Evolutionary conservation across 75 land plant species (phyloP), one percentile per base, ranked within the genome.

Genomic region (Pinus taeda): DNA sequence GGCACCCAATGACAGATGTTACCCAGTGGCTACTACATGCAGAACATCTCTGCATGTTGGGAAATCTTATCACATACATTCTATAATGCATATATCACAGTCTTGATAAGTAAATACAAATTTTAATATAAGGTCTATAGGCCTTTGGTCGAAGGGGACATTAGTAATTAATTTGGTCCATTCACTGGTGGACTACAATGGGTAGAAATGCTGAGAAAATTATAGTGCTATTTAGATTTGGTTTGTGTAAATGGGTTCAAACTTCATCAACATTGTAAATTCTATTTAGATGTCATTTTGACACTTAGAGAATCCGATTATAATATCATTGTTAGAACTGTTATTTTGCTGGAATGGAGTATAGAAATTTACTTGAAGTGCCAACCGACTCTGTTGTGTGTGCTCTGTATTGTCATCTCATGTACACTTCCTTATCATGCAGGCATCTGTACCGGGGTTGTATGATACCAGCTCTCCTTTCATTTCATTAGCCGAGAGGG

Each of bases 401-500:
- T 69, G 73, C 4, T 36, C 30, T 42, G 39, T 18, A 76, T 24
- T 74, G 26, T 17, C 6, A 20, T 69, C 56, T 66, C 20, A 70
- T 77, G 29, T 71, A 55, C 22, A 22, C 26, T 67, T 15, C 18
- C 15, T 71, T 69, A 39, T 59, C 29, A 17, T 75, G 58, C 87
- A 86, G 88, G 78, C 57, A 42, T 73, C 82, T 45, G 61, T 79
- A 63, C 74, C 82, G 1, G 82, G 79, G 49, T 71, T 78, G 20
- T 66, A 80, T 64, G 88, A 86, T 6, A 65, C 87, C 45, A 71
- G 77, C 61, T 76, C 87, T 29, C 80, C 82, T 45, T 76, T 84
- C 74, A 73, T 84, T 61, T 82, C 87, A 53, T 77, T 85, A 57
- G 42, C 71, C 49, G 88, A 86, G 72, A 79, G 76, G 74, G 87